These are phyloP conservation scores for Turritis glabra DNA, from an alignment of 345 rosid genomes.

Conservation along the genomic window DNA sequence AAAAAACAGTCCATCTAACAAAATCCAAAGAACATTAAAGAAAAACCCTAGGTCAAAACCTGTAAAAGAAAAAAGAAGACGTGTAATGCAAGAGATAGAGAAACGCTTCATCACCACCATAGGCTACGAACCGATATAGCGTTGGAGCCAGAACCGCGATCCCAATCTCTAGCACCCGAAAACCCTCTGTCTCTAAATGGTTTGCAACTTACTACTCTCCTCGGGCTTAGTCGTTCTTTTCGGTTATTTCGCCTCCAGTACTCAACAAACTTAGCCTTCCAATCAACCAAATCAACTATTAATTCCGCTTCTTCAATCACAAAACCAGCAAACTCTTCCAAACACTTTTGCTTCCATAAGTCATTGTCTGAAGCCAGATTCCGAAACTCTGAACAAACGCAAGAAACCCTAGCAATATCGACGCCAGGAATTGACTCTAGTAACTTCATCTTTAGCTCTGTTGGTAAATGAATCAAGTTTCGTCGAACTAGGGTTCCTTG, in stretches of 20 bases:
- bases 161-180: neutral
- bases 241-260: neutral
- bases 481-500: neutral
- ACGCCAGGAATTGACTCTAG: slow-evolving; percentile 53
- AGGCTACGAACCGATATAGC: neutral
- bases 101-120: neutral
- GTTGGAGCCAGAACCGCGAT: neutral
- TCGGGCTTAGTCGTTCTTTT: neutral
- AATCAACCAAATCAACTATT: neutral
- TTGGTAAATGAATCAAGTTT: slow-evolving; percentile 32
- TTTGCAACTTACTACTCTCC: neutral
- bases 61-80: neutral
- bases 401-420: slow-evolving; percentile 47
- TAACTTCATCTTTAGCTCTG: slow-evolving; percentile 59
- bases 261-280: neutral
- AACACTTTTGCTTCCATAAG: slow-evolving; percentile 57
- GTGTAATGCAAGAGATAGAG: slow-evolving; percentile 7
- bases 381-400: slow-evolving; percentile 48
- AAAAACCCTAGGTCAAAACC: too few species aligned
- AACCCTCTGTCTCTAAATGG: neutral
- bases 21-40: neutral
- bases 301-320: neutral
- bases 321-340: slow-evolving; percentile 45
- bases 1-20: neutral
- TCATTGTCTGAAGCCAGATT: slow-evolving; percentile 48